These are phyloP conservation scores for Geotrichum armillariae DNA, from an alignment of 1,139 yeast species.

Conservation along the genomic window DNA sequence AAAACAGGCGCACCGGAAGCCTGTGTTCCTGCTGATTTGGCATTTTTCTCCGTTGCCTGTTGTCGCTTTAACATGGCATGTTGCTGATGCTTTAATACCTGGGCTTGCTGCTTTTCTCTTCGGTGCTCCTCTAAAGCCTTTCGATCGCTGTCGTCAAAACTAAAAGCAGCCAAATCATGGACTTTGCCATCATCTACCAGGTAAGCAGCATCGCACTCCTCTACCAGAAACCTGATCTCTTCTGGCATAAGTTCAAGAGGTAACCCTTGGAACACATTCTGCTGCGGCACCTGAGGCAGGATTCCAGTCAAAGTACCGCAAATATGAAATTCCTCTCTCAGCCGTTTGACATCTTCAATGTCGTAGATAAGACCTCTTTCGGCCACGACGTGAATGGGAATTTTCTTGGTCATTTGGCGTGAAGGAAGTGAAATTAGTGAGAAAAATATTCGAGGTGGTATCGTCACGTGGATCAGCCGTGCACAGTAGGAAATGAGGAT, in stretches of 20 bases:
- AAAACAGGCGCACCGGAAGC: conserved; percentile 11
- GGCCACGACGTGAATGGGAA: conserved; percentile 44
- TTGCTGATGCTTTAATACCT: conserved; percentile 28
- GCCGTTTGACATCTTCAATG: conserved; percentile 49
- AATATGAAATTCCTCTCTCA: conserved; percentile 56
- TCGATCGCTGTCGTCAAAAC: conserved; percentile 25
- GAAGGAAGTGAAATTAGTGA: background rate
- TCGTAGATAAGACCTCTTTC: conserved; percentile 56
- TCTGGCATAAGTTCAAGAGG: conserved; percentile 75
- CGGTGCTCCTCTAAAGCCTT: conserved; percentile 22
- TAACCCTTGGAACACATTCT: conserved; percentile 77
- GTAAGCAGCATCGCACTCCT: conserved; percentile 39
- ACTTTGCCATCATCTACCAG: conserved; percentile 37
- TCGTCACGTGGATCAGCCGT: background rate
- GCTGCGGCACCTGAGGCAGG: conserved; percentile 86
- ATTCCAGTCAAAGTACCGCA: conserved; percentile 74
- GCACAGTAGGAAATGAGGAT: too few species aligned
- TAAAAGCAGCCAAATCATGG: conserved; percentile 30
- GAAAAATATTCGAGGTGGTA: too few species aligned
- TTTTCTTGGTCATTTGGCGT: conserved; percentile 15
- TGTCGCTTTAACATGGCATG: conserved; percentile 29
- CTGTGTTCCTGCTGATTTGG: background rate
- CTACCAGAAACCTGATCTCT: conserved; percentile 69
- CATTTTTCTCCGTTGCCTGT: conserved; percentile 25
- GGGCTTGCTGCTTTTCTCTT: conserved; percentile 22